A percentile compares a stretch with the other conserved stretches of the same genome.
phyloP scores from a whole-genome alignment of 345 rosid species.

The Clausena lansium region DNA sequence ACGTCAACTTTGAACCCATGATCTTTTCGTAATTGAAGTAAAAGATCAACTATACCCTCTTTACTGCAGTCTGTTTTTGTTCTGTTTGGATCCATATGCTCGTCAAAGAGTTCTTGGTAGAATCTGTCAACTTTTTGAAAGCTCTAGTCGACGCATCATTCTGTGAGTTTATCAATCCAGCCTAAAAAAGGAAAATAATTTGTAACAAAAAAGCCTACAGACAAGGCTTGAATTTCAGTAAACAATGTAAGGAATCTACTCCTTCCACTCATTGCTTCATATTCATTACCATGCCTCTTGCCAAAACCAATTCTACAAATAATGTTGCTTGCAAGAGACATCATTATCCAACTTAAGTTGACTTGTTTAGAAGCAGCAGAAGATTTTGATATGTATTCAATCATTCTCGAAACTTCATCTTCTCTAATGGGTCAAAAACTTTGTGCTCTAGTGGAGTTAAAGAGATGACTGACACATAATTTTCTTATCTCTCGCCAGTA shows the following conservation, averaged over 20 bases:
- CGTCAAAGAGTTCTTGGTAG: constrained; percentile 35
- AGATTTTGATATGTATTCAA: constrained; percentile 10
- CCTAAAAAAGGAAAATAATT: constrained; percentile 31
- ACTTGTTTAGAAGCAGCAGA: background rate
- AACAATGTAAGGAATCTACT: constrained; percentile 12
- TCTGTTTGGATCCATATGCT: constrained; percentile 30
- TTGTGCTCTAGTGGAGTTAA: constrained; percentile 18
- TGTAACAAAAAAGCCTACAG: constrained; percentile 17
- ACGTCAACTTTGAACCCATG: constrained; percentile 23
- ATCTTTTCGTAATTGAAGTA: constrained; percentile 35
- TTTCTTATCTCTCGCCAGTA: constrained; percentile 31
- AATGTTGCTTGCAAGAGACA: constrained; percentile 10
- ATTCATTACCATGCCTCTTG: constrained; percentile 19
- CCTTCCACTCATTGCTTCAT: background rate
- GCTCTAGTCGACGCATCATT: background rate
- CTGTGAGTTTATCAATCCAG: constrained; percentile 29
- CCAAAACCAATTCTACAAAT: constrained; percentile 30
- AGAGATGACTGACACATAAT: constrained; percentile 22
- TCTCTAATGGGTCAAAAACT: constrained; percentile 18
- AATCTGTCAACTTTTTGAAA: constrained; percentile 17
- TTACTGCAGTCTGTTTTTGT: background rate
- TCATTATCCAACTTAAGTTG: constrained; percentile 13
- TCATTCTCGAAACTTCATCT: constrained; percentile 24
- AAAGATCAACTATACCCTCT: constrained; percentile 43
- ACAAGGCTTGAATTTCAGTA: constrained; percentile 24